Evolutionary conservation across 2,329 filamentous ascomycete genomes (phyloP).

Genomic region (Didymella pinodella): DNA sequence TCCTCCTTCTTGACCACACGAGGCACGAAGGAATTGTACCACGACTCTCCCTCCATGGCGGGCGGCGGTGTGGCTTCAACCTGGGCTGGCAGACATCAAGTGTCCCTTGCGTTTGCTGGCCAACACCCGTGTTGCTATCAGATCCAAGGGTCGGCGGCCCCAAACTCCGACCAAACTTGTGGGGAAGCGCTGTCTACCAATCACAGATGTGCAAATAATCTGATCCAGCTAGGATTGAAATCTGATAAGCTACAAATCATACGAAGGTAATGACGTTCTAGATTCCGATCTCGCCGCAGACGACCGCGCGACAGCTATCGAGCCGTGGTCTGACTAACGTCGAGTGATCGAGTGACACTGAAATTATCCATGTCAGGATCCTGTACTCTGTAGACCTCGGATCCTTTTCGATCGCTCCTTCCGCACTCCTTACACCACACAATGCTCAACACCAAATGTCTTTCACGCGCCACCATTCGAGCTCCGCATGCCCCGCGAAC

Average conservation of each 20-base stretch:
- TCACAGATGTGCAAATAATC: not conserved
- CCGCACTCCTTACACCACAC: conserved; percentile 23
- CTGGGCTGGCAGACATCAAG: conserved; percentile 13
- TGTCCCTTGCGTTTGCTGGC: conserved; percentile 11
- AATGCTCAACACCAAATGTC: conserved; percentile 44
- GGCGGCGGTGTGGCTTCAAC: conserved; percentile 16
- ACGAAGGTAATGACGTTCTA: conserved; percentile 31
- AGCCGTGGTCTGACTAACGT: conserved; percentile 19
- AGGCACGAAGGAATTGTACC: conserved; percentile 77
- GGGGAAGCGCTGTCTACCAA: conserved; percentile 3
- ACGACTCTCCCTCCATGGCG: conserved; percentile 76
- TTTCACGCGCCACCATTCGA: conserved; percentile 42
- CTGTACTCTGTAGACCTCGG: not conserved
- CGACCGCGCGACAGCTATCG: conserved; percentile 20
- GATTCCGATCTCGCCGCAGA: conserved; percentile 21
- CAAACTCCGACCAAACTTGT: conserved; percentile 1
- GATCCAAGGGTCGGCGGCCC: conserved; percentile 13
- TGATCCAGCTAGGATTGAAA: not conserved
- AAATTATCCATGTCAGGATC: not conserved
- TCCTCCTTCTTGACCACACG: conserved; percentile 63
- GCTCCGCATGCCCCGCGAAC: conserved; percentile 32
- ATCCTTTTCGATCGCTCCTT: conserved; percentile 1
- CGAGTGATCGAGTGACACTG: not conserved
- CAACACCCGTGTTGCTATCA: conserved; percentile 16
- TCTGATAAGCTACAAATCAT: conserved; percentile 19